Base-by-base conservation (phyloP, 495 filamentous ascomycete genomes). In the Penicillium daleae region DNA sequence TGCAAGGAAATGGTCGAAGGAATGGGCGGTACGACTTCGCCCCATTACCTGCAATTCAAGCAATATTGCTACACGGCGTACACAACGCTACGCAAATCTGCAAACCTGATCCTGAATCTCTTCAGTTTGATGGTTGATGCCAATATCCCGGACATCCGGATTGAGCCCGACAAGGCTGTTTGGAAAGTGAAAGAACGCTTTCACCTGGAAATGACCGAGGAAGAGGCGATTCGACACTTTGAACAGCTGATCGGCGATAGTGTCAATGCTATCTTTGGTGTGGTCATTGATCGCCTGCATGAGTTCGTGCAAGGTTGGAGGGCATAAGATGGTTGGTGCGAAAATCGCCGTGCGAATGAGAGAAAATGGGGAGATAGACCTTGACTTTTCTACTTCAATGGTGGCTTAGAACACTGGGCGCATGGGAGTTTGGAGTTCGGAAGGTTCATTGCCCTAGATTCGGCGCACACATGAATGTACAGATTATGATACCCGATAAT, bases 1-100 rank as follows among this genome's bases (percentile, higher is more conserved):
- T 92, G 90, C 76, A 92, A 92, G 68, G 95, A 99, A 71, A 99
- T 99, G 95, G 90, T 97, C 15, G 95, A 98, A 67, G 94, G 93
- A 56, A 97, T 99, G 95, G 95, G 95, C 58, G 93, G 96, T 7
- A 80, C 86, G 5, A 82, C 82, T 29, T 91, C 89, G 27, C 85
- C 89, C 19, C 86, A 96, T 51, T 98, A 96, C 71, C 76, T 86
- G 15, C 85, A 90, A 48, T 99, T 98, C 76, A 92, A 93, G 70
- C 89, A 92, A 67, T 96, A 97, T 76, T 97, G 93, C 74, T 97
- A 96, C 74, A 94, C 96, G 0, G 92, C 95, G 1, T 99, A 94
- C 73, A 92, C 91, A 17, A 92, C 95, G 21, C 79, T 99, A 31
- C 86, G 95, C 44, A 97, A 98, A 71, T 90, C 86, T 3, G 87